A percentile compares a stretch with the other conserved stretches of the same genome.
Evolutionary conservation across 495 filamentous ascomycete species (phyloP).

Genomic region (Filosporella fistucella): DNA sequence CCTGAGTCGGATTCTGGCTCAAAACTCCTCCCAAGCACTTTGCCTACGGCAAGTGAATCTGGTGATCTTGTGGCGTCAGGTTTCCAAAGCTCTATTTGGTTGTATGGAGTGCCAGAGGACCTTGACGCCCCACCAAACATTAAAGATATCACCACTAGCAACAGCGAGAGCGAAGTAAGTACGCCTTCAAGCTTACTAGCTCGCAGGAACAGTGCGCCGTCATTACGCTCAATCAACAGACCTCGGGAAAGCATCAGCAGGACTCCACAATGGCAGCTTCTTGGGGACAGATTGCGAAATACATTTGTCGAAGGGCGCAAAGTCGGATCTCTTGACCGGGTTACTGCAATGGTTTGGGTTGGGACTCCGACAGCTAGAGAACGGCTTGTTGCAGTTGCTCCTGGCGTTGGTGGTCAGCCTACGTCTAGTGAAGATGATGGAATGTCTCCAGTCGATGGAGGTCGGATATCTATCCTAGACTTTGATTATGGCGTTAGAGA

Average conservation of each 20-base stretch:
- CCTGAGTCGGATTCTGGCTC: conserved; percentile 36
- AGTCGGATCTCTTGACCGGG: conserved; percentile 48
- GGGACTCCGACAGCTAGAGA: conserved; percentile 42
- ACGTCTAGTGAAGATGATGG: conserved; percentile 64
- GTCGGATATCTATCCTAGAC: conserved; percentile 72
- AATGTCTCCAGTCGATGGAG: conserved; percentile 74
- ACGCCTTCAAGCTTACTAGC: conserved; percentile 24
- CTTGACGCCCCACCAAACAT: conserved; percentile 46
- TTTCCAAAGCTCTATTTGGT: conserved; percentile 69
- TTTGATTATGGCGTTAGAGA: conserved; percentile 58
- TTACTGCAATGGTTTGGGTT: conserved; percentile 62
- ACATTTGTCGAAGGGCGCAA: conserved; percentile 57
- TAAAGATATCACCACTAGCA: conserved; percentile 14
- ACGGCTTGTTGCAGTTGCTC: conserved; percentile 69
- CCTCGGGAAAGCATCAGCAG: conserved; percentile 20
- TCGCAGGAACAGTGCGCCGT: conserved; percentile 24
- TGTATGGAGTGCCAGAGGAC: conserved; percentile 75
- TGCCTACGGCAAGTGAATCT: conserved; percentile 60
- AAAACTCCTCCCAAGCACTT: conserved; percentile 56
- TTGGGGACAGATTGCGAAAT: conserved; percentile 61
- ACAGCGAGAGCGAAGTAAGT: conserved; percentile 23
- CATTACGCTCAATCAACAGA: conserved; percentile 13
- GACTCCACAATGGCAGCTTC: conserved; percentile 64
- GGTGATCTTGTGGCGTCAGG: conserved; percentile 75
- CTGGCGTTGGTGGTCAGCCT: conserved; percentile 60